Conservation (phyloP, 768 basidiomycete genomes). For the Brasilioporus rufonigricans region DNA sequence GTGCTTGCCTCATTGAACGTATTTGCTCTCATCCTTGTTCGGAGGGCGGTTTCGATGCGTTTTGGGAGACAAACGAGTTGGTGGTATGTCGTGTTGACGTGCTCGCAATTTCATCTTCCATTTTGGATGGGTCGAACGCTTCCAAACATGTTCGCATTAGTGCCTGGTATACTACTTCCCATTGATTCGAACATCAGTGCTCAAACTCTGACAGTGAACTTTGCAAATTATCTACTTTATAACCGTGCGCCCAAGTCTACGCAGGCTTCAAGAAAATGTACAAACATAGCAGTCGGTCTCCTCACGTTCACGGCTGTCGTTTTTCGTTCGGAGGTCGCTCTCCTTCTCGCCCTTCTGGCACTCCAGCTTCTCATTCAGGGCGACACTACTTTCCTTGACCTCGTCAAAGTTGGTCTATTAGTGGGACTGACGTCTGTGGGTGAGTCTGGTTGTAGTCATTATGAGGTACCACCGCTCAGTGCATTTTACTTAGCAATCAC, state of each 20-base stretch:
- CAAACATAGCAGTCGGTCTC: conserved; percentile 49
- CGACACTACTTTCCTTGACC: conserved; percentile 40
- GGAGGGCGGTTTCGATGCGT: conserved; percentile 56
- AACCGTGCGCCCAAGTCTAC: conserved; percentile 35
- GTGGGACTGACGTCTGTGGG: conserved; percentile 52
- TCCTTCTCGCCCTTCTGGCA: conserved; percentile 61
- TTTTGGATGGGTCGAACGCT: conserved; percentile 94
- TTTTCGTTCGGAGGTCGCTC: conserved; percentile 76
- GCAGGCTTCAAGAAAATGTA: conserved; percentile 34
- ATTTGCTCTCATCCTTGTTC: conserved; percentile 57
- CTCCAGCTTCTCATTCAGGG: conserved; percentile 50
- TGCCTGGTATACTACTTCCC: conserved; percentile 56
- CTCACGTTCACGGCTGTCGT: conserved; percentile 67
- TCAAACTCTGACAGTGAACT: conserved; percentile 42
- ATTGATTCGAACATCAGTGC: neutral
- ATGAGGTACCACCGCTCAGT: neutral
- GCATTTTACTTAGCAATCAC: conserved; percentile 48
- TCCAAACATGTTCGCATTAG: conserved; percentile 90
- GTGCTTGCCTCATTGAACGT: conserved; percentile 68
- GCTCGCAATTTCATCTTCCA: conserved; percentile 85
- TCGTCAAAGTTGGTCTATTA: conserved; percentile 50
- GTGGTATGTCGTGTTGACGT: conserved; percentile 66
- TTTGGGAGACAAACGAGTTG: conserved; percentile 60
- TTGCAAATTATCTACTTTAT: conserved; percentile 51
- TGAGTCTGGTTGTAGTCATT: conserved; percentile 26